phyloP scores from a whole-genome alignment of 139 green algal genomes.

The Tetradesmus obliquus region DNA sequence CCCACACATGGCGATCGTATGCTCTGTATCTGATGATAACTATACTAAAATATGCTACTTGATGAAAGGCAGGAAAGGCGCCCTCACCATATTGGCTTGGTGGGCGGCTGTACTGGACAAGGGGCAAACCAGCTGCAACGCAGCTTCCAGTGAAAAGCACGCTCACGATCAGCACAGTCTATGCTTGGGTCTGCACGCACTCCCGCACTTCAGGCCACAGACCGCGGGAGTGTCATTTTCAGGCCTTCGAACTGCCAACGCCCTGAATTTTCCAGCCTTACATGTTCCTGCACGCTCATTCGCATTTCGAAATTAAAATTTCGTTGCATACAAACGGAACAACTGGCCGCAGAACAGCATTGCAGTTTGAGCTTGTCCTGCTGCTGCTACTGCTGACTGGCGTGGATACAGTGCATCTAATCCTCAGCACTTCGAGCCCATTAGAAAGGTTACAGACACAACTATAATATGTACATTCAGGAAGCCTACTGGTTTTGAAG shows the following conservation, averaged over 20 bases:
- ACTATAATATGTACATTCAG: too few species aligned
- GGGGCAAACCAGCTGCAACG: not conserved
- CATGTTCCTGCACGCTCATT: not conserved
- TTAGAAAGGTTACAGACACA: too few species aligned
- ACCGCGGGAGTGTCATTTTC: not conserved
- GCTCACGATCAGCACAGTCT: not conserved
- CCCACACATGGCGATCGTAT: not conserved
- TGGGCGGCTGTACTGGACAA: slow-evolving; percentile 2
- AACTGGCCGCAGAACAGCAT: not conserved
- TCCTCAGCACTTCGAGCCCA: too few species aligned
- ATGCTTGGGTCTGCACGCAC: not conserved
- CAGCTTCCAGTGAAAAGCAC: not conserved
- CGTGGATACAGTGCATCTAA: not conserved
- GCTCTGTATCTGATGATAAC: not conserved
- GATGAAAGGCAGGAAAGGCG: not conserved
- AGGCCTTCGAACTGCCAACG: not conserved
- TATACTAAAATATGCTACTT: not conserved
- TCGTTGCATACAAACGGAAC: not conserved
- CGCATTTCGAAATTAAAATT: not conserved
- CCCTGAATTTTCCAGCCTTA: not conserved
- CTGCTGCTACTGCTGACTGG: not conserved
- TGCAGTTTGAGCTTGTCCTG: not conserved
- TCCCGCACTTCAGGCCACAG: not conserved
- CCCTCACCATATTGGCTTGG: not conserved
- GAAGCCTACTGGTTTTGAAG: too few species aligned